These are phyloP conservation scores for Mycena capillaripes DNA, from an alignment of 768 basidiomycete species.

Conservation along the genomic window DNA sequence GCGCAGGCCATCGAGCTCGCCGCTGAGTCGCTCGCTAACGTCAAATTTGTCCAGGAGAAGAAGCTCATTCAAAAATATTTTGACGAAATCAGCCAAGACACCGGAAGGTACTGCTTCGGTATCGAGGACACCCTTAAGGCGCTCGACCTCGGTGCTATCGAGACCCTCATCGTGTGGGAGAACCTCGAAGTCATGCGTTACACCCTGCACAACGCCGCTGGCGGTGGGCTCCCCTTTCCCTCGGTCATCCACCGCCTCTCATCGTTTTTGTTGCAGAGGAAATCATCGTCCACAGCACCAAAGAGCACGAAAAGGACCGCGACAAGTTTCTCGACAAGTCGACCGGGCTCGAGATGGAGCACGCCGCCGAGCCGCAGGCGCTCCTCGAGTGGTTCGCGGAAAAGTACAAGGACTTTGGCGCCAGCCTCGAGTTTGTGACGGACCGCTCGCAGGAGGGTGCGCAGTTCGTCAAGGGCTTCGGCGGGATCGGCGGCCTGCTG, in stretches of 20 bases:
- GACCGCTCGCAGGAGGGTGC: slow-evolving; percentile 97
- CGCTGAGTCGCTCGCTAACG: slow-evolving; percentile 95
- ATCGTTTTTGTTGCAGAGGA: slow-evolving; percentile 64
- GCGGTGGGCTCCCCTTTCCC: slow-evolving; percentile 49
- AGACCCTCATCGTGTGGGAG: slow-evolving; percentile 99
- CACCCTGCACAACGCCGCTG: slow-evolving; percentile 90
- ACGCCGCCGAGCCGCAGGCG: slow-evolving; percentile 81
- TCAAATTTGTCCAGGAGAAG: slow-evolving; percentile 99
- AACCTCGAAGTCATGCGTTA: slow-evolving; percentile 94
- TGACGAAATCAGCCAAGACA: slow-evolving; percentile 98
- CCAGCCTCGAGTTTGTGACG: slow-evolving; percentile 95
- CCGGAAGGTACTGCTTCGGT: slow-evolving; percentile 97
- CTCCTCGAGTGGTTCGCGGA: slow-evolving; percentile 99
- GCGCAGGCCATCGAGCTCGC: slow-evolving; percentile 96
- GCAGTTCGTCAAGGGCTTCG: slow-evolving; percentile 98
- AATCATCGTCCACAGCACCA: slow-evolving; percentile 81
- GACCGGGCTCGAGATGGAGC: slow-evolving; percentile 97
- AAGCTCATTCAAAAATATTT: slow-evolving; percentile 98
- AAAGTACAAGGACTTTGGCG: slow-evolving; percentile 98
- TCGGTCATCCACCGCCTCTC: too few relatives aligned
- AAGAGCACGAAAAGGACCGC: slow-evolving; percentile 91
- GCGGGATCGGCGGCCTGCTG: slow-evolving; percentile 95
- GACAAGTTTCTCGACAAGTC: slow-evolving; percentile 97
- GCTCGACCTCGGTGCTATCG: slow-evolving; percentile 95
- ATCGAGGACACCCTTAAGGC: slow-evolving; percentile 97